phyloP scores from a whole-genome alignment of 1,139 yeast genomes.

The Candida freyschussii region DNA sequence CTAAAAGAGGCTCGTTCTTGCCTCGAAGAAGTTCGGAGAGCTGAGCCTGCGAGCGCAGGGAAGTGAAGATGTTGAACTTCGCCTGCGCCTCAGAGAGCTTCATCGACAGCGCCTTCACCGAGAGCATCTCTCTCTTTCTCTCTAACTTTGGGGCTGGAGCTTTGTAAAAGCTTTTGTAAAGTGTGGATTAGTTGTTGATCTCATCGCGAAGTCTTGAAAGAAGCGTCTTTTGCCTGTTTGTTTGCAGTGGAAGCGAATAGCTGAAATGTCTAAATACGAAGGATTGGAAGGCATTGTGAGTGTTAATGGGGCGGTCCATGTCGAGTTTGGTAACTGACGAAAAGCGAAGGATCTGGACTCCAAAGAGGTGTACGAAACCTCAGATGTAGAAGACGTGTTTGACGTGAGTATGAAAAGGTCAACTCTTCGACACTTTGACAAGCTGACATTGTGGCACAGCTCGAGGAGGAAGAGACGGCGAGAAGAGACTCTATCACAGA shows the following conservation, averaged over 20 bases:
- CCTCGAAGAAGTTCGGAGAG: too few species aligned
- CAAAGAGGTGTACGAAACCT: slow-evolving; percentile 45
- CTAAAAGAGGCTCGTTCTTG: slow-evolving; percentile 14
- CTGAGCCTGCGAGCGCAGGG: slow-evolving; percentile 25
- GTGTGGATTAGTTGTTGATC: too few species aligned
- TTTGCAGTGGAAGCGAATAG: not conserved
- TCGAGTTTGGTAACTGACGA: not conserved
- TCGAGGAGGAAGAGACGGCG: not conserved
- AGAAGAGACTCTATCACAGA: slow-evolving; percentile 22
- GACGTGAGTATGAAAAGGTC: slow-evolving; percentile 15
- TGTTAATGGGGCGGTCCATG: not conserved
- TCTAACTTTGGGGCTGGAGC: too few species aligned
- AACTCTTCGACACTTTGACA: not conserved
- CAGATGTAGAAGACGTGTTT: slow-evolving; percentile 40
- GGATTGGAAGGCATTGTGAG: slow-evolving; percentile 22
- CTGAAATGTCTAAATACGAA: slow-evolving; percentile 18
- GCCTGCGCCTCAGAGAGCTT: slow-evolving; percentile 12
- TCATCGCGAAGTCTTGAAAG: too few species aligned
- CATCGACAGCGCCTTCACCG: not conserved
- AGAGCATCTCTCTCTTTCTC: too few species aligned
- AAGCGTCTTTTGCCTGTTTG: too few species aligned
- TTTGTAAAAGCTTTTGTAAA: too few species aligned
- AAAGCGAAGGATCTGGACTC: slow-evolving; percentile 26
- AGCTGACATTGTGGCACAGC: slow-evolving; percentile 1
- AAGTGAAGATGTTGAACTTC: slow-evolving; percentile 35